A percentile compares a stretch with the other conserved stretches of the same genome.
Evolutionary conservation across 805 yeast genomes (phyloP).

Genomic region (Wickerhamiella parazyma): DNA sequence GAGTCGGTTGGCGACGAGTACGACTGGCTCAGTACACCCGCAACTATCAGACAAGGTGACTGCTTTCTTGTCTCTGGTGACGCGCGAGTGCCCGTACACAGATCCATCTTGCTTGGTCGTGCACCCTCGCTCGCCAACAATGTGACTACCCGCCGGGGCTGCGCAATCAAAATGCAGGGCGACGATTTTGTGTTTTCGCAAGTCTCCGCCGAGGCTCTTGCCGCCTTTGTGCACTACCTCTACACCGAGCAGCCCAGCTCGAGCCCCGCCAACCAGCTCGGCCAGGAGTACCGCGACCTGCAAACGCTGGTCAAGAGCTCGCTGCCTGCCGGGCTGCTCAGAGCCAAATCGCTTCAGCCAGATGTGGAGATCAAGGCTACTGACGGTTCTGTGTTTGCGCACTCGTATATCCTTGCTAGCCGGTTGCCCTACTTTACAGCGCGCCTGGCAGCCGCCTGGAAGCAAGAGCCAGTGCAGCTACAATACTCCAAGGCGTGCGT

Average conservation of each 20-base stretch:
- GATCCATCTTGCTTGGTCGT: constrained; percentile 14
- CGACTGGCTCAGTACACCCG: background rate
- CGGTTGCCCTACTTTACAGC: constrained; percentile 15
- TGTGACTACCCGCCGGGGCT: constrained; percentile 10
- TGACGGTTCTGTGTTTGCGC: constrained; percentile 2
- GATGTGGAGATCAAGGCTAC: constrained; percentile 10
- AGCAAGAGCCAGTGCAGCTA: background rate
- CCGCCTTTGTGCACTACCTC: constrained; percentile 11
- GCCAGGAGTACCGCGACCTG: constrained; percentile 15
- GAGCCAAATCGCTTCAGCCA: constrained; percentile 12
- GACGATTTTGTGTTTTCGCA: constrained; percentile 1
- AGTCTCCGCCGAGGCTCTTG: constrained; percentile 9
- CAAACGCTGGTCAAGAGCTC: constrained; percentile 10
- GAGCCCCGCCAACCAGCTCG: constrained; percentile 5
- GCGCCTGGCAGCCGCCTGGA: constrained; percentile 2
- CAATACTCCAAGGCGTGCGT: background rate
- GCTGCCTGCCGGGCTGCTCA: constrained; percentile 14
- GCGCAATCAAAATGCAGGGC: background rate
- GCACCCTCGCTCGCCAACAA: constrained; percentile 14
- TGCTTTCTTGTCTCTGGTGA: background rate
- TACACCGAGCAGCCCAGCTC: constrained; percentile 6
- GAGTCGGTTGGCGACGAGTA: background rate
- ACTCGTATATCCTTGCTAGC: constrained; percentile 1
- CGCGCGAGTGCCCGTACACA: constrained; percentile 9
- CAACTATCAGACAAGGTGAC: background rate